These are phyloP conservation scores for Conticribra guillardii DNA, from an alignment of 108 stramenopile species.

Conservation along the genomic window DNA sequence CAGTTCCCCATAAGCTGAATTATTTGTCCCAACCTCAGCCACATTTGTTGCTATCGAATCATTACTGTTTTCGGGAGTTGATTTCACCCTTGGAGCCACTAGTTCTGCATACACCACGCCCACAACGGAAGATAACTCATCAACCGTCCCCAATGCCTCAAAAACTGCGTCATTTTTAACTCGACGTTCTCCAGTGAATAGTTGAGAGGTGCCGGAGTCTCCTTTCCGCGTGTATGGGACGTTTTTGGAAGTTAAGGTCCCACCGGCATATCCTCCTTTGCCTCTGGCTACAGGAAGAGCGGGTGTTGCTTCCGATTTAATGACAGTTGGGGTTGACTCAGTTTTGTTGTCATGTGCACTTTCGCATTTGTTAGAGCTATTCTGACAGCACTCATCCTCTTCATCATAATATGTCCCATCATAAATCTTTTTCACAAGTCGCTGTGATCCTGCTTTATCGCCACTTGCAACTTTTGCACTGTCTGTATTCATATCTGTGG, in stretches of 20 bases:
- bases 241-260: slow-evolving; percentile 70
- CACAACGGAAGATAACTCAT: slow-evolving; percentile 82
- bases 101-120: slow-evolving; percentile 76
- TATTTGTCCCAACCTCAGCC: too few relatives aligned
- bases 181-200: slow-evolving; percentile 81
- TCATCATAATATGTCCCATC: slow-evolving; percentile 52
- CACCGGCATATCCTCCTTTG: slow-evolving; percentile 61
- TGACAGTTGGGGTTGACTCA: not conserved
- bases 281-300: slow-evolving; percentile 4
- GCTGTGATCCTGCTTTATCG: slow-evolving; percentile 44
- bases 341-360: not conserved
- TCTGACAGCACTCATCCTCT: slow-evolving; percentile 5
- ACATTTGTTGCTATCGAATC: slow-evolving; percentile 7
- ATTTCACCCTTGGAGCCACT: not conserved
- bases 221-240: slow-evolving; percentile 86
- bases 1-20: slow-evolving; percentile 54
- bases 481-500: not conserved
- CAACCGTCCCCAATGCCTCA: slow-evolving; percentile 86
- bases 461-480: slow-evolving; percentile 54
- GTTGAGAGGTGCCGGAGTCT: slow-evolving; percentile 71
- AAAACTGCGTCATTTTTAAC: slow-evolving; percentile 74
- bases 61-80: slow-evolving; percentile 6
- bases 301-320: not conserved
- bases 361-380: not conserved
- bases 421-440: slow-evolving; percentile 27